Evolutionary conservation across 495 filamentous ascomycete species (phyloP), one percentile per base, ranked within the genome.

Genomic region (Clohesyomyces aquaticus): DNA sequence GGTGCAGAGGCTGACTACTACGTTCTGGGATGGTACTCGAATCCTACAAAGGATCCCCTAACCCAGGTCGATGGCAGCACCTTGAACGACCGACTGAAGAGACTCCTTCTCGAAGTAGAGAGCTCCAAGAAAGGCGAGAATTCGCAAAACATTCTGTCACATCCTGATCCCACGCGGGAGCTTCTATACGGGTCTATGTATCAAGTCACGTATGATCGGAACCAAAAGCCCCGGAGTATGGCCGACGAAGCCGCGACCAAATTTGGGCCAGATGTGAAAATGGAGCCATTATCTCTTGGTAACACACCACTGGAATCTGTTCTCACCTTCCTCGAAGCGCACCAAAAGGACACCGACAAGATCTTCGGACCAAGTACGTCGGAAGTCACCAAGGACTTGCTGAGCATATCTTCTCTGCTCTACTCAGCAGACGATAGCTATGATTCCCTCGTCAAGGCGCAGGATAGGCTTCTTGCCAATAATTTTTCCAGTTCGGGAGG

Each of bases 11-110:
- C 76, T 0, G 72, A 68, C 51, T 85, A 86, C 70, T 80, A 75
- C 56, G 74, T 86, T 0, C 11, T 84, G 1, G 82, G 83, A 3
- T 85, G 80, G 80, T 79, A 85, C 59, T 69, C 71, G 1, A 58
- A 75, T 4, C 32, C 18, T 9, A 57, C 41, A 9, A 56, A 53
- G 26, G 63, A 68, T 18, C 49, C 56, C 14, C 18, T 57, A 14
- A 21, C 8, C 18, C 12, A 4, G n/a, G 21, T 26, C 29, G 54
- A 23, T 10, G 26, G 14, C 4, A 22, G 3, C 14, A 38, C 26
- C 11, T 16, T 18, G 16, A 3, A n/a, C 10, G 12, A 55, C n/a
- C 12, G 11, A 11, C 49, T 52, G 14, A 28, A 52, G 4, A 18
- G 23, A 4, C 10, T 52, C 19, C 10, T n/a, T 22, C 10, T 52